Conservation (phyloP, 495 filamentous ascomycete genomes). For the Astrocystis sublimbata region DNA sequence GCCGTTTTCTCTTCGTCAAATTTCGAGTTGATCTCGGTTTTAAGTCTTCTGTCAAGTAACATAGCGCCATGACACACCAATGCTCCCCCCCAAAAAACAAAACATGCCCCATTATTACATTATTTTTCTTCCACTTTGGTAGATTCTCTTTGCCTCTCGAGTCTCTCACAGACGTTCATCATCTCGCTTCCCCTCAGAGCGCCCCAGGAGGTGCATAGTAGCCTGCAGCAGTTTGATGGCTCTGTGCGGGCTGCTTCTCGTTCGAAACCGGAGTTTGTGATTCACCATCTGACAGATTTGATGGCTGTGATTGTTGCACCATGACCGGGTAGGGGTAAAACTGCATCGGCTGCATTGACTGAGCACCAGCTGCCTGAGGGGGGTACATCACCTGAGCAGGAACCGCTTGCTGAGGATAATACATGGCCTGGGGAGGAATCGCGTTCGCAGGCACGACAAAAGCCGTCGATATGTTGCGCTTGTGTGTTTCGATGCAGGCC, state of each 20-base stretch:
- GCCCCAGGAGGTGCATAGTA: constrained; percentile 25
- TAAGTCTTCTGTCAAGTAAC: background rate
- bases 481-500: constrained; percentile 46
- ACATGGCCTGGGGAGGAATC: constrained; percentile 17
- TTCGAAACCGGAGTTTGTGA: background rate
- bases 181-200: background rate
- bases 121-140: background rate
- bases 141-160: too few species aligned
- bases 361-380: constrained; percentile 1
- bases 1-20: background rate
- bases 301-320: constrained; percentile 18
- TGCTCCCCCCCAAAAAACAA: background rate
- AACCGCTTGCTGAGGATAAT: constrained; percentile 11
- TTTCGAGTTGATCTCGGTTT: background rate
- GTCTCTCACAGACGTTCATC: too few species aligned
- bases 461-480: constrained; percentile 28
- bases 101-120: background rate
- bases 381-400: constrained; percentile 21
- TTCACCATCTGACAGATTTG: background rate
- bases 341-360: constrained; percentile 15
- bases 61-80: background rate
- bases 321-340: constrained; percentile 29
- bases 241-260: constrained; percentile 13
- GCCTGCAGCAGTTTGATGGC: constrained; percentile 24
- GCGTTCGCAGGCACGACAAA: constrained; percentile 21